phyloP scores from a whole-genome alignment of 441 rosid genomes.

The Gossypium davidsonii region DNA sequence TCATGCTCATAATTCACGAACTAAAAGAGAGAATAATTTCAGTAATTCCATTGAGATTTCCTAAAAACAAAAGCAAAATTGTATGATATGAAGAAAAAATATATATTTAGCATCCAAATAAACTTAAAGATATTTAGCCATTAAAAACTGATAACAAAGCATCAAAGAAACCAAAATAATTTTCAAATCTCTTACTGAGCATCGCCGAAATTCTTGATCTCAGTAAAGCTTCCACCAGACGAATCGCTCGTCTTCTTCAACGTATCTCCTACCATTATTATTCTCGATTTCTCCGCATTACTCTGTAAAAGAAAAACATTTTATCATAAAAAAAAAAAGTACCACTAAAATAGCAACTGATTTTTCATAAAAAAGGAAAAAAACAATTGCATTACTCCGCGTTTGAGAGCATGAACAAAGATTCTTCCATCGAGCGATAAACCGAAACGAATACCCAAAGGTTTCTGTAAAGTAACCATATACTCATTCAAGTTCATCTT shows the following conservation, averaged over 20 bases:
- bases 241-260: constrained; percentile 65
- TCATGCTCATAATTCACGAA: not conserved
- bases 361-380: not conserved
- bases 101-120: not conserved
- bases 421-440: constrained; percentile 60
- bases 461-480: constrained; percentile 83
- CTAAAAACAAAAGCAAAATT: not conserved
- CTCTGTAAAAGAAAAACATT: constrained; percentile 36
- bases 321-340: not conserved
- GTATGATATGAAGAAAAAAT: not conserved
- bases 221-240: constrained; percentile 44
- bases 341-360: not conserved
- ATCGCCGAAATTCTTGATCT: constrained; percentile 56
- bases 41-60: not conserved
- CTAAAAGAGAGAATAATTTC: not conserved
- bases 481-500: constrained; percentile 88
- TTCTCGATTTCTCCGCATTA: constrained; percentile 86
- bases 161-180: not conserved
- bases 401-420: constrained; percentile 69
- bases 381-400: constrained; percentile 46
- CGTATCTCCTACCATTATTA: constrained; percentile 85
- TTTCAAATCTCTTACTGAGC: constrained; percentile 38
- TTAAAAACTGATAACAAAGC: not conserved
- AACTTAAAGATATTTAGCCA: not conserved
- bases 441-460: constrained; percentile 87